Evolutionary conservation across 1,284 basidiomycete genomes (phyloP), one percentile per base, ranked within the genome.

Genomic region (Moniliella sp.): DNA sequence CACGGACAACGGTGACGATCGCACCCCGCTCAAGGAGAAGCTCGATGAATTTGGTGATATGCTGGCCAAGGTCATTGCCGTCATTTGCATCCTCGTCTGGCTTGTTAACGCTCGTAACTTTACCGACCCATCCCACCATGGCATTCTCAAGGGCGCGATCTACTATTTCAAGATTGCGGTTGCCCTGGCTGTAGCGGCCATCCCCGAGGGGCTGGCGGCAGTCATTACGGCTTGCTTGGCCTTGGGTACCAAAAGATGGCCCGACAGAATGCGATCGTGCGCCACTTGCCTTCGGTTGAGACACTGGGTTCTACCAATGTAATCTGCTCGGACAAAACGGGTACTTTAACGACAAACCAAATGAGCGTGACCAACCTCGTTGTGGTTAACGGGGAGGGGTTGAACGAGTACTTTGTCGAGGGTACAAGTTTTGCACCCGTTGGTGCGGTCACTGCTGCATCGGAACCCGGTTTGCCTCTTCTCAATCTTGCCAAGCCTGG

Each of bases 81-180:
- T 59, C 32, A 57, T 59, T 27, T 57, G 54, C 40, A 48, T 59
- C 30, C 36, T 59, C 15, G 54, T 59, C 3, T 57, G 54, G 56
- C 46, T 56, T 28, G 49, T 57, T 38, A 57, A 57, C 41, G 43
- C 56, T 27, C 52, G 56, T 23, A 47, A 59, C 35, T 59, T 59
- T 30, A 46, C 35, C 37, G 56, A 59, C 31, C 52, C 55, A n/a
- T 42, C 42, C 7, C 56, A 59, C 40, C 48, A 53, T 27, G 56
- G 56, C 25, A 45, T 43, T 46, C 35, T 59, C 27, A 42, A 48
- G 19, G 54, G 54, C 29, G 54, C 54, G 18, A 48, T 57, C 38
- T 57, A 57, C 45, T 57, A 57, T 39, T 57, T 57, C 37, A 59
- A 59, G 39, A 59, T 59, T 33, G 54, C 54, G 21, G 56, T 59